Evolutionary conservation across 768 basidiomycete species (phyloP), one percentile per base, ranked within the genome.

Genomic region (Agrocybe chaxingu): DNA sequence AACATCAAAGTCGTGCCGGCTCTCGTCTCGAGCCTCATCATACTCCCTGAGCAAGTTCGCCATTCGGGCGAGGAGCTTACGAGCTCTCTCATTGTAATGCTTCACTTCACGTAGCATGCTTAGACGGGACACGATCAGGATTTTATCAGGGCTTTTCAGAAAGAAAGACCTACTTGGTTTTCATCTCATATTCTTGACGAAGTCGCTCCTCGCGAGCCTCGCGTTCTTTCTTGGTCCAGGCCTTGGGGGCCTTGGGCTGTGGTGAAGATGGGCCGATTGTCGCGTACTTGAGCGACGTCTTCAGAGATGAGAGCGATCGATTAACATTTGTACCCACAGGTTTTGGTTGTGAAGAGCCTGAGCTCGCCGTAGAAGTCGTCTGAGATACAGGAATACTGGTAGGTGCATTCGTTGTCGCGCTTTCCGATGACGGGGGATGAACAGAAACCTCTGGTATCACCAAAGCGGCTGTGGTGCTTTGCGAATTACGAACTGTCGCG

Each of bases 21-120:
- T 67, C 31, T 71, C 70, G n/a, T 73, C 66, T 56, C 82, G 85
- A 8, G 83, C 66, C 7, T 70, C 59, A 51, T 90, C 85, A 51
- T 84, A 87, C 44, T 90, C 89, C 56, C 78, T 75, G 39, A 89
- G 72, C 29, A 74, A 76, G 6, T 69, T 70, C 1, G 85, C 80
- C 47, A 89, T 75, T 48, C 80, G 79, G 57, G 88, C 84, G 24
- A 89, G 70, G 24, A 87, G 70, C 57, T 87, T 83, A 32, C 88
- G 79, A 35, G 85, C 80, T 47, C 81, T 74, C 50, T 81, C 76
- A 53, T 92, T 92, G 58, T 87, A 82, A 9, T 72, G 65, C 46
- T 70, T 70, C 8, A 79, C 66, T 43, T 84, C 79, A 45, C 83
- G 80, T 29, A 92, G 67, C 11, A 85, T 68, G 48, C 89, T 90